Evolutionary conservation across 2,329 filamentous ascomycete genomes (phyloP).

Genomic region (Penicillium polonicum): DNA sequence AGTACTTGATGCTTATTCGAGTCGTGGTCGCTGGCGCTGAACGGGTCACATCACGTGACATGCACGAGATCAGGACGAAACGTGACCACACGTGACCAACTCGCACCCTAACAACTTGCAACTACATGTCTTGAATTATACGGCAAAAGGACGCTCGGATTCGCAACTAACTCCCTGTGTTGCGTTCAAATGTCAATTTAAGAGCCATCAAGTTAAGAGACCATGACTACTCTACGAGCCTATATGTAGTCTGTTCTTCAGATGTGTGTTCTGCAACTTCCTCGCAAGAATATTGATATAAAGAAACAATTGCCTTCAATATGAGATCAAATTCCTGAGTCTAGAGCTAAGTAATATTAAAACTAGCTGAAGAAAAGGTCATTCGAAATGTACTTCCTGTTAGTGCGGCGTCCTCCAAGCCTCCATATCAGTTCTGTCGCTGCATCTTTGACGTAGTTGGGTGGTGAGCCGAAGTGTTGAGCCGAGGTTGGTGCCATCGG

Average conservation of each 20-base stretch:
- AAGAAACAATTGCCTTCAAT: background rate
- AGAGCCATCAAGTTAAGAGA: too few species aligned
- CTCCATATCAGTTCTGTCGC: background rate
- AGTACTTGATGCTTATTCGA: background rate
- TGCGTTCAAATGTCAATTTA: background rate
- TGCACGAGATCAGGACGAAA: background rate
- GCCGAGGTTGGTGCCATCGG: background rate
- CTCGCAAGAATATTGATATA: background rate
- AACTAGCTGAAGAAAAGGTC: background rate
- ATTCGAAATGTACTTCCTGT: accelerated
- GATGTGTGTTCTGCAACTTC: background rate
- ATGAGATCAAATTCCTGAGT: background rate
- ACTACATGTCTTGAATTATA: background rate
- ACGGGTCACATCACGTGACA: background rate
- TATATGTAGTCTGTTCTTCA: too few species aligned
- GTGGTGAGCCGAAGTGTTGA: background rate
- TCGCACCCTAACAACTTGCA: conserved; percentile 6
- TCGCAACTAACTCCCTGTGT: background rate
- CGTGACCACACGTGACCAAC: background rate
- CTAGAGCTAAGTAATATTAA: background rate
- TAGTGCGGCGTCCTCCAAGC: too few species aligned
- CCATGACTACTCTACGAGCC: too few species aligned
- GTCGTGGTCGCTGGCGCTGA: background rate
- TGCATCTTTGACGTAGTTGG: background rate
- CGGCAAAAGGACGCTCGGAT: background rate